Evolutionary conservation across 2,329 filamentous ascomycete species (phyloP), one percentile per base, ranked within the genome.

Genomic region (Talaromyces atroroseus): DNA sequence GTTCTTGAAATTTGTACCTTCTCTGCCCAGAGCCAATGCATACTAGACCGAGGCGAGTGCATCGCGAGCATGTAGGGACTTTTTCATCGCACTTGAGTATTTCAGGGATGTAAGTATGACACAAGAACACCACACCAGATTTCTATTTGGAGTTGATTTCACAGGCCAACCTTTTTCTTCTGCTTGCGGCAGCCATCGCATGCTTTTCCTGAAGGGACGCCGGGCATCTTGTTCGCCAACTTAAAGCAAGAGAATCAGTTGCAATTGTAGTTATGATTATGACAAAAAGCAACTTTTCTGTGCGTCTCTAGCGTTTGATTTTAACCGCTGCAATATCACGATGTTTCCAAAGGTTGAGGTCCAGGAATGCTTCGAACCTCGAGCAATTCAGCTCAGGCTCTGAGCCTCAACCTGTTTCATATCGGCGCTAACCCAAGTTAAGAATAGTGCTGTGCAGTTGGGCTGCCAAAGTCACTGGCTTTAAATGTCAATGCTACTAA

Each of bases 151-250:
- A n/a, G 8, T 14, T 20, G n/a, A n/a, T 40, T 8, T 8, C 12
- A 14, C 14, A 16, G 26, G 29, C 21, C 55, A 64, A 78, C 79
- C 74, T 80, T 81, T 65, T 81, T 81, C 73, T 80, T 81, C 60
- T 79, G 76, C 60, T 73, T 77, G 34, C 78, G 74, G 61, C 78
- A 81, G 14, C 71, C 76, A 56, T 81, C 76, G 60, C 79, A 81
- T 34, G 76, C 79, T 57, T 75, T 74, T 51, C 76, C 74, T 8
- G 76, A 76, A 21, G 79, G 79, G 18, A 81, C 79, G 23, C 79
- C 79, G 0, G 78, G 77, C 79, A 81, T 81, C 10, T 51, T 38
- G 10, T 21, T 21, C 32, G 32, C 82, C 36, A 5, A 16, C 32
- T 16, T 36, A 36, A 36, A 16, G 32, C 2, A 16, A 12, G 32